Evolutionary conservation across 352 stramenopile species (phyloP).

Genomic region (Globisporangium heterothallicum): DNA sequence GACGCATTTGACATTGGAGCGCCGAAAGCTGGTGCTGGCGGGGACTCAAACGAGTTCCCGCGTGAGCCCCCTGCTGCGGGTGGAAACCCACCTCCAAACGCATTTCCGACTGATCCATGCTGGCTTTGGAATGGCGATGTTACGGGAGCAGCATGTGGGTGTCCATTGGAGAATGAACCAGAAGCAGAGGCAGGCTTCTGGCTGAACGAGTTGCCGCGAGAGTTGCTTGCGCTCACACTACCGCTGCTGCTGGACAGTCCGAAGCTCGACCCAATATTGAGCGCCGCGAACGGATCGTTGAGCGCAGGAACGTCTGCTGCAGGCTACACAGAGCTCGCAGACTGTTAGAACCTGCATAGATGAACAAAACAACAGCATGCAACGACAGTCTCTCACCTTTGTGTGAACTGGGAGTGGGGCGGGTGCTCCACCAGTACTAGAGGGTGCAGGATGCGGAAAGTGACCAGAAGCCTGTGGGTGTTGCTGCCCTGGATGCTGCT

Average conservation of each 20-base stretch:
- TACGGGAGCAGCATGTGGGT: conserved; percentile 4
- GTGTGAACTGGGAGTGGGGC: conserved; percentile 20
- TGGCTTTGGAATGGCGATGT: conserved; percentile 8
- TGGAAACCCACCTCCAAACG: conserved; percentile 13
- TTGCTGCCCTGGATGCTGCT: conserved; percentile 25
- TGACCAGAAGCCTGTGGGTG: conserved; percentile 26
- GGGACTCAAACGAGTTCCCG: conserved; percentile 33
- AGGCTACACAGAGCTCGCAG: conserved; percentile 3
- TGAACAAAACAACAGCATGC: not conserved
- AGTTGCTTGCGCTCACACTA: conserved; percentile 19
- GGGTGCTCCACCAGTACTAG: conserved; percentile 8
- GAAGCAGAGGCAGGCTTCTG: conserved; percentile 17
- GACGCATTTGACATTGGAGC: conserved; percentile 4
- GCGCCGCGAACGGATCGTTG: conserved; percentile 70
- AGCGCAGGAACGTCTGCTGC: conserved; percentile 28
- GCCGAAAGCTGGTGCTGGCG: conserved; percentile 19
- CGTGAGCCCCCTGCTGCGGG: conserved; percentile 18
- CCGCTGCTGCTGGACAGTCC: conserved; percentile 26
- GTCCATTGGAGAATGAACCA: conserved; percentile 8
- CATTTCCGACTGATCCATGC: conserved; percentile 6
- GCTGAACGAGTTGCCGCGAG: conserved; percentile 25
- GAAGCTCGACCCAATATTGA: no score
- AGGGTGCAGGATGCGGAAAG: conserved; percentile 14
- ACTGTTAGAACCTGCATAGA: not conserved
- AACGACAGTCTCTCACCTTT: conserved; percentile 27